Conservation (phyloP, 169 alveolate genomes). For the Cryptosporidium muris region DNA sequence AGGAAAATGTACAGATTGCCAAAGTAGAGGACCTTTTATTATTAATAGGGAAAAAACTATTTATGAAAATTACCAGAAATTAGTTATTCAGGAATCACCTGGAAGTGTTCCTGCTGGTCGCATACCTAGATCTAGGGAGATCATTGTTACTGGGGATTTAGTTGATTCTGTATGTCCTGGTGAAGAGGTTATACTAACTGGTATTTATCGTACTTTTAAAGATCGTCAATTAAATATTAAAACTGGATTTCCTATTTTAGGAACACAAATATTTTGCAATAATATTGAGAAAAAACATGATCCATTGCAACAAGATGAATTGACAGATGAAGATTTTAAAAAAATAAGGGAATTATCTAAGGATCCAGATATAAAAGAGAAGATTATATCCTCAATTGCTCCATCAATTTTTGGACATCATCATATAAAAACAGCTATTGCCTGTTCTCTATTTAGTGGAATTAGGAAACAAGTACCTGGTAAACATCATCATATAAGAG, state of each 20-base stretch:
- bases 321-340: conserved; percentile 93
- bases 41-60: conserved; percentile 90
- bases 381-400: conserved; percentile 94
- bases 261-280: conserved; percentile 95
- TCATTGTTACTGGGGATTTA: conserved; percentile 94
- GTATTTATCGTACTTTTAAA: conserved; percentile 93
- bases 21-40: conserved; percentile 88
- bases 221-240: conserved; percentile 93
- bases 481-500: conserved; percentile 94
- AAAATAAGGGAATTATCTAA: conserved; percentile 89
- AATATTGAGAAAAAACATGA: conserved; percentile 91
- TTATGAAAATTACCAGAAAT: conserved; percentile 95
- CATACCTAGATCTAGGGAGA: conserved; percentile 97
- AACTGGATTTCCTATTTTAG: conserved; percentile 96
- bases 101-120: conserved; percentile 99
- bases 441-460: conserved; percentile 93
- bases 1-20: conserved; percentile 92
- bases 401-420: conserved; percentile 98
- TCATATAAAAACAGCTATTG: conserved; percentile 90
- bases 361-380: conserved; percentile 92
- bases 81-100: conserved; percentile 97
- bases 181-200: conserved; percentile 97
- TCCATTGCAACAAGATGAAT: conserved; percentile 81
- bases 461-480: conserved; percentile 91
- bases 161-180: conserved; percentile 99